Conservation (phyloP, 805 yeast genomes). For the Martiniozyma abietophila region DNA sequence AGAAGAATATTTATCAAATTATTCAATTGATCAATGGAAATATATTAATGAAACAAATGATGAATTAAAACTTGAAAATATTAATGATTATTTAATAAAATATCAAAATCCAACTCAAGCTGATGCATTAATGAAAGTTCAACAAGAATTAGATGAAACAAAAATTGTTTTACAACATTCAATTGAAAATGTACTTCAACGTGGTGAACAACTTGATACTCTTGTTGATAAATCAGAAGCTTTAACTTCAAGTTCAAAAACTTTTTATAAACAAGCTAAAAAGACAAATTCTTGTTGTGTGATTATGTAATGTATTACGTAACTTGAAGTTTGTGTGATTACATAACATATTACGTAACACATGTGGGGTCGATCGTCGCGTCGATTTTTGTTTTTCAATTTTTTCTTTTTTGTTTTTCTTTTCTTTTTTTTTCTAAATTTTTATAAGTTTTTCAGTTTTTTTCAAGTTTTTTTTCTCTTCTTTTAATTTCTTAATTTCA, state of each 20-base stretch:
- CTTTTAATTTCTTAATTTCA: too few relatives aligned
- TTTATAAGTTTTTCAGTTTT: background rate
- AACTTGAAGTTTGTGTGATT: too few relatives aligned
- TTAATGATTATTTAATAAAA: slow-evolving; percentile 63
- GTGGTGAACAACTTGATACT: slow-evolving; percentile 94
- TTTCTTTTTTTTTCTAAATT: background rate
- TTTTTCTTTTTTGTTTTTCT: too few relatives aligned
- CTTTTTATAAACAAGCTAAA: slow-evolving; percentile 96
- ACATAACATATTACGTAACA: background rate
- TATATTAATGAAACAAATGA: slow-evolving; percentile 36
- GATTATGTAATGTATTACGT: slow-evolving; percentile 39
- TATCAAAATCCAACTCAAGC: slow-evolving; percentile 98
- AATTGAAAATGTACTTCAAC: slow-evolving; percentile 83
- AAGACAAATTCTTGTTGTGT: slow-evolving; percentile 87
- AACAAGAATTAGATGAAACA: slow-evolving; percentile 95
- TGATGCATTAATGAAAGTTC: slow-evolving; percentile 93
- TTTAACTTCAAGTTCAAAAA: slow-evolving; percentile 74
- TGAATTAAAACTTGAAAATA: slow-evolving; percentile 43
- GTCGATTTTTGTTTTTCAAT: background rate
- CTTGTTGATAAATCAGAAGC: slow-evolving; percentile 95
- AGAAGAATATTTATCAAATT: slow-evolving; percentile 81
- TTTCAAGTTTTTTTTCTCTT: too few relatives aligned
- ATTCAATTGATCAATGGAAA: slow-evolving; percentile 68
- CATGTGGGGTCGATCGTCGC: background rate
- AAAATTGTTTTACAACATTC: slow-evolving; percentile 94